Evolutionary conservation across 495 filamentous ascomycete species (phyloP).

Genomic region (Xylaria intraflava): DNA sequence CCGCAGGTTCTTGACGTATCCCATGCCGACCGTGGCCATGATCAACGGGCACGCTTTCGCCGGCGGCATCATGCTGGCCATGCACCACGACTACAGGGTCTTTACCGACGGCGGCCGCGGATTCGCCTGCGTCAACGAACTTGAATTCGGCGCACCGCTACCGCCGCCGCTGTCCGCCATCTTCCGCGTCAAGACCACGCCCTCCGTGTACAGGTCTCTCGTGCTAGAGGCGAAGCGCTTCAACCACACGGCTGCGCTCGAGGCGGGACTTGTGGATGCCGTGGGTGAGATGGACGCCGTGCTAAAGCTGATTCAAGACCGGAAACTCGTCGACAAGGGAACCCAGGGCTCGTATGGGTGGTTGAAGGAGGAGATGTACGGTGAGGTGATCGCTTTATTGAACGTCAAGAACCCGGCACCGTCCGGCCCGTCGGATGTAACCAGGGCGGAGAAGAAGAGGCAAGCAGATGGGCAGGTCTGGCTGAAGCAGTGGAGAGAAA

Average conservation of each 20-base stretch:
- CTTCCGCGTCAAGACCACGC: slow-evolving; percentile 60
- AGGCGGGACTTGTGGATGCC: slow-evolving; percentile 61
- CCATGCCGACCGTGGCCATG: slow-evolving; percentile 75
- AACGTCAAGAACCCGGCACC: slow-evolving; percentile 31
- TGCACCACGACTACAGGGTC: slow-evolving; percentile 78
- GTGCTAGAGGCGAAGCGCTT: slow-evolving; percentile 66
- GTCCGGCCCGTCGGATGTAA: background rate
- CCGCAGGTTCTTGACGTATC: slow-evolving; percentile 58
- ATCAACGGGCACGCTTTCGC: slow-evolving; percentile 80
- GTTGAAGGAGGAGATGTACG: slow-evolving; percentile 68
- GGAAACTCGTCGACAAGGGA: slow-evolving; percentile 52
- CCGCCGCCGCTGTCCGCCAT: slow-evolving; percentile 65
- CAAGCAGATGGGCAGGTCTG: slow-evolving; percentile 34
- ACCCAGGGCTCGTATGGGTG: slow-evolving; percentile 57
- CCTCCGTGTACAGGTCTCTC: slow-evolving; percentile 51
- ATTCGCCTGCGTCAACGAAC: slow-evolving; percentile 69
- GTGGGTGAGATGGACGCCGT: slow-evolving; percentile 57
- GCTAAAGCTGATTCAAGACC: slow-evolving; percentile 48
- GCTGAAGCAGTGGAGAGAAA: slow-evolving; percentile 37
- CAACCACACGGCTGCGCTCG: slow-evolving; percentile 50
- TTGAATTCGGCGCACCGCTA: slow-evolving; percentile 68
- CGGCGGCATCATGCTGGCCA: slow-evolving; percentile 70
- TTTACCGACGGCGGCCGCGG: slow-evolving; percentile 57
- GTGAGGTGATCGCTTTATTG: slow-evolving; percentile 50
- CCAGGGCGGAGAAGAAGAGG: slow-evolving; percentile 38